Conservation (phyloP, 371 early-diverging fungal genomes). For the Rhizomucor pusillus region DNA sequence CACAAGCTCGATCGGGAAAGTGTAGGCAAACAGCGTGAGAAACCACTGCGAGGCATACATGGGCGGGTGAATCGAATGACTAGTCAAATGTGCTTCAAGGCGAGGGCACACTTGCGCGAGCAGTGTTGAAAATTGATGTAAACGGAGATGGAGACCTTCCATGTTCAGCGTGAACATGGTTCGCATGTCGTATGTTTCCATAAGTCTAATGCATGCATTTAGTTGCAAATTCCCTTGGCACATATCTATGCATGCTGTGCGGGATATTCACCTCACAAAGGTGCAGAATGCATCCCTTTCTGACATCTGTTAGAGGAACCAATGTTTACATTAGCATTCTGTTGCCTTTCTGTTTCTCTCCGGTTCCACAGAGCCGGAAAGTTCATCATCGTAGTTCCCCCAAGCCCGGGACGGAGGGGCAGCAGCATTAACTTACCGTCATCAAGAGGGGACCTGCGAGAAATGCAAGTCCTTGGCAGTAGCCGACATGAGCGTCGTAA, state of each 20-base stretch:
- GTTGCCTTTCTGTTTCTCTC: too few relatives aligned
- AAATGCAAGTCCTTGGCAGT: conserved; percentile 95
- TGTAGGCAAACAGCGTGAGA: conserved; percentile 92
- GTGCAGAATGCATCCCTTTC: conserved; percentile 92
- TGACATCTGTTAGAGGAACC: conserved; percentile 60
- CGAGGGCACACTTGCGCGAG: conserved; percentile 78
- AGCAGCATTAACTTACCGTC: conserved; percentile 56
- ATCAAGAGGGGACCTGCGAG: conserved; percentile 88
- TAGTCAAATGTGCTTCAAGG: conserved; percentile 69
- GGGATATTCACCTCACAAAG: conserved; percentile 61
- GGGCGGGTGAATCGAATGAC: conserved; percentile 74
- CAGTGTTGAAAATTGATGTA: conserved; percentile 87
- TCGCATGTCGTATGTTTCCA: conserved; percentile 85
- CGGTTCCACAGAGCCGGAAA: too few relatives aligned
- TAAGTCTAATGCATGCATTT: conserved; percentile 55
- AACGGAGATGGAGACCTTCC: conserved; percentile 82
- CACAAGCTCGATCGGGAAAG: conserved; percentile 86
- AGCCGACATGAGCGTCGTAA: conserved; percentile 91
- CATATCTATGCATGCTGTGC: conserved; percentile 6
- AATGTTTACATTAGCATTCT: too few relatives aligned
- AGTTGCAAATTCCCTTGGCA: not conserved
- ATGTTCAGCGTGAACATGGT: conserved; percentile 83
- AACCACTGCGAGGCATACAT: conserved; percentile 97
- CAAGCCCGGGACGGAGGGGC: too few relatives aligned
- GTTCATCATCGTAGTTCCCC: too few relatives aligned